Evolutionary conservation across 73 alveolate genomes (phyloP).

Genomic region (Tetrahymena thermophila): DNA sequence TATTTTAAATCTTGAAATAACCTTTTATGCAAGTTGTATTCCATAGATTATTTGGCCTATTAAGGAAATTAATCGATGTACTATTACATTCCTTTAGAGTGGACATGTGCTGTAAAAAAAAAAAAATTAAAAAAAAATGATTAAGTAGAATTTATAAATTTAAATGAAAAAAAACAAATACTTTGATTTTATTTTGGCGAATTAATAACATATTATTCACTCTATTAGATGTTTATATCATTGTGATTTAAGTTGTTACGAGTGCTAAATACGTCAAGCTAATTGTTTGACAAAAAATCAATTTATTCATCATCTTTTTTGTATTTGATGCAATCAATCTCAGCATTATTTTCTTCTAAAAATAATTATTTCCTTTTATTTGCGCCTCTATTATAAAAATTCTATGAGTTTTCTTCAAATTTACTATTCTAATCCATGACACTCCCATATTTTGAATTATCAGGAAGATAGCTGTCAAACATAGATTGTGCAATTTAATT

Average conservation of each 20-base stretch:
- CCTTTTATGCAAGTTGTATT: not conserved
- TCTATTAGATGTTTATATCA: not conserved
- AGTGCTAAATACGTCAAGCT: not conserved
- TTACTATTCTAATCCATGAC: not conserved
- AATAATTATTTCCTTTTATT: not conserved
- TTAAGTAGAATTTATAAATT: not conserved
- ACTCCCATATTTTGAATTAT: not conserved
- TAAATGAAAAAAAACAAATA: not conserved
- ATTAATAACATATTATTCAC: not conserved
- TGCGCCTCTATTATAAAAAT: not conserved
- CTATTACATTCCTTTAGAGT: not conserved
- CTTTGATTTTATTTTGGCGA: not conserved
- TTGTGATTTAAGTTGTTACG: not conserved
- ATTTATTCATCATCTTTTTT: not conserved
- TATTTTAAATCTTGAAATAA: not conserved
- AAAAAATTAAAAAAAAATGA: not conserved
- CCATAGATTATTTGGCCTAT: not conserved
- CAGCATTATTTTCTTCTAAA: not conserved
- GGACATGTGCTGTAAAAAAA: not conserved
- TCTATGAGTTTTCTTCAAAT: not conserved
- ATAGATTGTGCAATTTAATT: not conserved
- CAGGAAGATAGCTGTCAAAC: not conserved
- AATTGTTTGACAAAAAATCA: not conserved
- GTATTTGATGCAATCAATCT: not conserved
- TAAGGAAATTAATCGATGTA: not conserved